Conservation (phyloP, 2,329 filamentous ascomycete species). For the Lachnellula subtilissima region DNA sequence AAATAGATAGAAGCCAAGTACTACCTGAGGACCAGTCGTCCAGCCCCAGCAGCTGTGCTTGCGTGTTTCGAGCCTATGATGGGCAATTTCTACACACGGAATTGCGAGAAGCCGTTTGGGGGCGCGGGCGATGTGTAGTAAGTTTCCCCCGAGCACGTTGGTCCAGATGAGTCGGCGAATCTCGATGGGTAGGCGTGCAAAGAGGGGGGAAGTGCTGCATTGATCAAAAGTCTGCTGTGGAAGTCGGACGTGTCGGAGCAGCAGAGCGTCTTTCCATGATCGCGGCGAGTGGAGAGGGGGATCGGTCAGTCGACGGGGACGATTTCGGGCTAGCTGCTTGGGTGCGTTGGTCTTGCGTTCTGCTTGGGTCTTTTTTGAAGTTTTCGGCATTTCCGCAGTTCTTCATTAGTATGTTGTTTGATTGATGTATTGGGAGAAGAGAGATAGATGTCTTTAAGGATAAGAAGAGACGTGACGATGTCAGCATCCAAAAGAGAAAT, state of each 20-base stretch:
- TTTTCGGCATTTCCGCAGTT: background rate
- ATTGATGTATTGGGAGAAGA: background rate
- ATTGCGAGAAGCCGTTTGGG: background rate
- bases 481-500: background rate
- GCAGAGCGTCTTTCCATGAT: background rate
- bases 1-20: background rate
- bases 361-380: background rate
- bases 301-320: background rate
- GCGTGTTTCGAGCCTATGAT: background rate
- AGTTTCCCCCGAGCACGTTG: background rate
- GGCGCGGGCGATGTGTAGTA: background rate
- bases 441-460: background rate
- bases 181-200: background rate
- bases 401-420: no score
- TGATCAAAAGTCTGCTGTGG: background rate
- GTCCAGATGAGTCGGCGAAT: background rate
- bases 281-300: background rate
- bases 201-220: background rate
- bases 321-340: background rate
- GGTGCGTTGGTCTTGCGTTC: background rate
- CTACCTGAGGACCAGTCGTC: background rate
- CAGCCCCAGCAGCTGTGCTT: background rate
- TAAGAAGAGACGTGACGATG: background rate
- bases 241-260: background rate
- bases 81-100: background rate